Percentiles rank a stretch among this genome's conserved stretches.
phyloP scores from a whole-genome alignment of 306 rosid species.

The Arachis hypogaea region DNA sequence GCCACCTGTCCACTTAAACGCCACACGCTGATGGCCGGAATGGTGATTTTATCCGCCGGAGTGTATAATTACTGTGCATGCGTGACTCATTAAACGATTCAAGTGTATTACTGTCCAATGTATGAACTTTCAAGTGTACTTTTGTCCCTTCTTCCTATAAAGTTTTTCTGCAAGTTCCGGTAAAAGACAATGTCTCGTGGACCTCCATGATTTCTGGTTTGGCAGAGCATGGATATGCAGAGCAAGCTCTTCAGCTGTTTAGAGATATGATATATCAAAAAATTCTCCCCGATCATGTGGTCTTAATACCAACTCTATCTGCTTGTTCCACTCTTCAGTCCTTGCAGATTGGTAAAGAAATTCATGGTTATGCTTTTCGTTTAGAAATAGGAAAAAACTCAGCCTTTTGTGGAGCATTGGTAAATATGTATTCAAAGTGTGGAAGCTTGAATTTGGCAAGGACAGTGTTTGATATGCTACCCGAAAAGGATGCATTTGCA shows the following conservation, averaged over 20 bases:
- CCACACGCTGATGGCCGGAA: no score
- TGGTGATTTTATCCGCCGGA: no score
- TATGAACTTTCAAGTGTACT: no score
- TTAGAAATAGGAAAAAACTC: constrained; percentile 47
- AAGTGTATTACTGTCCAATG: no score
- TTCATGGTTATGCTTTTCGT: constrained; percentile 63
- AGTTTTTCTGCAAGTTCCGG: constrained; percentile 44
- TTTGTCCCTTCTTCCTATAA: background rate
- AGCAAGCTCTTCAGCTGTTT: constrained; percentile 58
- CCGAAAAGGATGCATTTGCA: constrained; percentile 59
- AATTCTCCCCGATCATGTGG: constrained; percentile 50
- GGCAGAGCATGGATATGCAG: constrained; percentile 61
- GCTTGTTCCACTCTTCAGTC: constrained; percentile 58
- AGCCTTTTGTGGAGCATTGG: constrained; percentile 61
- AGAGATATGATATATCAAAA: constrained; percentile 59
- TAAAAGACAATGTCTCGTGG: constrained; percentile 43
- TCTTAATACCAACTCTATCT: constrained; percentile 53
- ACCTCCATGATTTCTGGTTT: constrained; percentile 46
- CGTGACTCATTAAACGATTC: no score
- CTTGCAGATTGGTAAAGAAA: constrained; percentile 55
- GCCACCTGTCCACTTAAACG: no score
- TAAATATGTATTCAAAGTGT: constrained; percentile 75
- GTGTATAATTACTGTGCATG: no score
- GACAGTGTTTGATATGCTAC: constrained; percentile 60
- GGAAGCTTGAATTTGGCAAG: constrained; percentile 56